phyloP scores from a whole-genome alignment of 1,284 basidiomycete species.

The Rhodotorula mucilaginosa region DNA sequence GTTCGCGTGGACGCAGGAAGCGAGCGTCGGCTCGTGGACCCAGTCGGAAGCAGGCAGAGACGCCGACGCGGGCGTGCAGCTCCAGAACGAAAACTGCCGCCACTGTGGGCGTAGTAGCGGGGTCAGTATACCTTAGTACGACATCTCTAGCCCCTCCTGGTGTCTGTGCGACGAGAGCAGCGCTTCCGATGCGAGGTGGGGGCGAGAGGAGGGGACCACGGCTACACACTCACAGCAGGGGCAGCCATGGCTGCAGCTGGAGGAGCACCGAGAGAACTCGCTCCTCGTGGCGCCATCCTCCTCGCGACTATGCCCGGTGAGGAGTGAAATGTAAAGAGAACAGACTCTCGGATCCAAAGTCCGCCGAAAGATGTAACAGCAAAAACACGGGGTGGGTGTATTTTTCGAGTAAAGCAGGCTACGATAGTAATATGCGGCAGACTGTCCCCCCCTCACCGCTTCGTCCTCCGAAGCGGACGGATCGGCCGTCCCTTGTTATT shows the following conservation, averaged over 20 bases:
- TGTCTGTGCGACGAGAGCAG: no score
- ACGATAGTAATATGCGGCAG: no score
- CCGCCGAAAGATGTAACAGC: no score
- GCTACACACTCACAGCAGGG: background rate
- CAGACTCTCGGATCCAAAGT: no score
- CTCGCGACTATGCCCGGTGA: no score
- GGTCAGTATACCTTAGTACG: no score
- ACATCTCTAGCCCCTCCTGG: no score
- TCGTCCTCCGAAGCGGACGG: constrained; percentile 11
- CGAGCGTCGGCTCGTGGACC: constrained; percentile 1
- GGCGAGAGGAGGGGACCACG: background rate
- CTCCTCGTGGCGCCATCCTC: background rate
- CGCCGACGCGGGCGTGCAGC: constrained; percentile 2
- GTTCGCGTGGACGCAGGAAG: constrained; percentile 18
- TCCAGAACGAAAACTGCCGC: constrained; percentile 66
- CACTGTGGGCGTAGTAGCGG: constrained; percentile 55
- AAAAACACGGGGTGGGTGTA: no score
- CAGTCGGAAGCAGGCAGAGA: background rate
- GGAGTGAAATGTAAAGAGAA: no score
- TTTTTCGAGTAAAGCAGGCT: no score
- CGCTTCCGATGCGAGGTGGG: background rate
- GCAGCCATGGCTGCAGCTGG: background rate
- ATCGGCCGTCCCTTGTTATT: constrained; percentile 17
- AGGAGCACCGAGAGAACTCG: background rate
- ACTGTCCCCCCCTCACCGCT: background rate